These are phyloP conservation scores for Ampelocalamus luodianensis DNA, from an alignment of 176 grass and related monocot genomes.

Conservation along the genomic window DNA sequence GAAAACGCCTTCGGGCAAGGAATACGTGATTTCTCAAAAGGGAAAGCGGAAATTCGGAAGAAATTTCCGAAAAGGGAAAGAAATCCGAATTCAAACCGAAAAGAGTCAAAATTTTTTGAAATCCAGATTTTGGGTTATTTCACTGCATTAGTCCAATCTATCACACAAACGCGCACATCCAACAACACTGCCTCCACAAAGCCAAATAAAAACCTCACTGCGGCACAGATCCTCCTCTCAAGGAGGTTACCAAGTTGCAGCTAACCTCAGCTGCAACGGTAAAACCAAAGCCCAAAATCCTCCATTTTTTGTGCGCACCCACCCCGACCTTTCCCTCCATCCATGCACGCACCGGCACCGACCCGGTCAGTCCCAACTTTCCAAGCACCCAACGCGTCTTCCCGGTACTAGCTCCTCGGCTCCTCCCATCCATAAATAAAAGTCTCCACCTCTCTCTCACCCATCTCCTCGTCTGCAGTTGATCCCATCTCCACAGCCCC, in stretches of 20 bases:
- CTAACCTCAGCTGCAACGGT: slow-evolving; percentile 19
- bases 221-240: background rate
- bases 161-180: background rate
- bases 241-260: background rate
- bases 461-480: background rate
- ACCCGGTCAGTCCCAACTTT: slow-evolving; percentile 24
- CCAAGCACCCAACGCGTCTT: slow-evolving; percentile 50
- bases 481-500: background rate
- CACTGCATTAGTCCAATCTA: background rate
- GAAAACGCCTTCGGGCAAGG: too few species aligned
- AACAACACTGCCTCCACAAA: background rate
- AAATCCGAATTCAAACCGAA: too few species aligned
- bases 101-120: too few species aligned
- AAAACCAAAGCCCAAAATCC: background rate
- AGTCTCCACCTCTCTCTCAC: background rate
- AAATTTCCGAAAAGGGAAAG: too few species aligned
- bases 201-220: background rate
- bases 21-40: too few species aligned
- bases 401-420: background rate
- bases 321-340: slow-evolving; percentile 25
- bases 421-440: slow-evolving; percentile 32
- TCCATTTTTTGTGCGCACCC: slow-evolving; percentile 22
- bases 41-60: too few species aligned
- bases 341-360: slow-evolving; percentile 36
- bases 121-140: too few species aligned